Evolutionary conservation across 331 rosid genomes (phyloP), one percentile per base, ranked within the genome.

Genomic region (Quercus tomentella): DNA sequence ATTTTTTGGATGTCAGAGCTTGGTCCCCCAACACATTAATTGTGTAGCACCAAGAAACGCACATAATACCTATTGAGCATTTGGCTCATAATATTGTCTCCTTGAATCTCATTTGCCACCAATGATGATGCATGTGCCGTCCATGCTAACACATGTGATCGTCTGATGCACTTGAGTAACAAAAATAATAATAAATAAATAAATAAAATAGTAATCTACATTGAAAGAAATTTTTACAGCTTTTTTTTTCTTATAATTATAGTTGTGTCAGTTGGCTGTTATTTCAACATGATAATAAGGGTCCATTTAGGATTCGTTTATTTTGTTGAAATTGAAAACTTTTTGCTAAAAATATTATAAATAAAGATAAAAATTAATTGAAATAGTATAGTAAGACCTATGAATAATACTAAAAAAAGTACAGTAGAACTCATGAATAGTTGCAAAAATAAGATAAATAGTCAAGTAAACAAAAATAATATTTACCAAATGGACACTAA

Each of bases 71-170:
- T 75, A 57, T n/a, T 80, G 77, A 66, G 54, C 68, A 41, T 57
- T 37, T 6, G 43, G 30, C 67, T 10, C 31, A 16, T 15, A 41
- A 41, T 7, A 15, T 9, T 52, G 55, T 55, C 60, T 49, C 22
- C 60, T 20, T 25, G 61, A 71, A 33, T 67, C 57, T 71, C 86
- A 78, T 77, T 81, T 81, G 86, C 81, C 66, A 28, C 56, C 43
- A 51, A 66, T 70, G 77, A 76, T 72, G 55, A 55, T 73, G 62
- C 88, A 84, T 74, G 71, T 84, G 84, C 70, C 57, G 65, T 67
- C 33, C 17, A 54, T 73, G 43, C 43, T 56, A 18, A 15, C 62
- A 58, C 83, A 79, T 60, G 86, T 76, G 67, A 68, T 25, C 14
- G 9, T 33, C 70, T 63, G 70, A 49, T 49, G 22, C 10, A 30